These are phyloP conservation scores for Halophytophthora batemanensis DNA, from an alignment of 352 stramenopile species.

Conservation along the genomic window DNA sequence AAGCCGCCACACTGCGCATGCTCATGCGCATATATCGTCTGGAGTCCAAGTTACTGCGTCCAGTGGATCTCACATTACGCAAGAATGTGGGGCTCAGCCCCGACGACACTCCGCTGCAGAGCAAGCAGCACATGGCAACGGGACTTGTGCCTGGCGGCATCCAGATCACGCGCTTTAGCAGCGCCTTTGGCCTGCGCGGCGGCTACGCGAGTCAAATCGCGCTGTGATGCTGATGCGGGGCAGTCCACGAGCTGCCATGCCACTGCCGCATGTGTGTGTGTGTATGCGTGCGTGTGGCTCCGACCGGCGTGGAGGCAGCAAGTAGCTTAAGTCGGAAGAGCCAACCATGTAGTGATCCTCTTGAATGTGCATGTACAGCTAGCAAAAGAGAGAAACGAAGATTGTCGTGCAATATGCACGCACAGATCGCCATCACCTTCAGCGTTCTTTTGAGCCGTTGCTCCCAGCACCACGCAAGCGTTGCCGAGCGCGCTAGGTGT, in stretches of 20 bases:
- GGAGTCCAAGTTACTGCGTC: conserved; percentile 58
- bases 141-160: conserved; percentile 14
- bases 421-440: no score
- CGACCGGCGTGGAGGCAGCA: no score
- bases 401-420: no score
- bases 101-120: conserved; percentile 2
- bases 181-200: conserved; percentile 24
- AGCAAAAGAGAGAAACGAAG: no score
- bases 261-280: not conserved
- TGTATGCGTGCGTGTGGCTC: not conserved
- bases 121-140: conserved; percentile 20
- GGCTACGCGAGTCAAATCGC: conserved; percentile 29
- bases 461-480: no score
- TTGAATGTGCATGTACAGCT: no score
- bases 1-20: conserved; percentile 58
- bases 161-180: conserved; percentile 32
- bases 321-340: no score
- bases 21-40: conserved; percentile 68
- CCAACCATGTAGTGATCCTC: not conserved
- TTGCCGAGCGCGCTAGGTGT: no score
- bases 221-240: conserved; percentile 7
- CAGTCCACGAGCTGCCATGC: not conserved
- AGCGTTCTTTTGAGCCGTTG: no score
- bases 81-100: conserved; percentile 30
- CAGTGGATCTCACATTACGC: conserved; percentile 42